These are phyloP conservation scores for Ascochyta viciae-villosae DNA, from an alignment of 2,329 filamentous ascomycete species.

Conservation along the genomic window DNA sequence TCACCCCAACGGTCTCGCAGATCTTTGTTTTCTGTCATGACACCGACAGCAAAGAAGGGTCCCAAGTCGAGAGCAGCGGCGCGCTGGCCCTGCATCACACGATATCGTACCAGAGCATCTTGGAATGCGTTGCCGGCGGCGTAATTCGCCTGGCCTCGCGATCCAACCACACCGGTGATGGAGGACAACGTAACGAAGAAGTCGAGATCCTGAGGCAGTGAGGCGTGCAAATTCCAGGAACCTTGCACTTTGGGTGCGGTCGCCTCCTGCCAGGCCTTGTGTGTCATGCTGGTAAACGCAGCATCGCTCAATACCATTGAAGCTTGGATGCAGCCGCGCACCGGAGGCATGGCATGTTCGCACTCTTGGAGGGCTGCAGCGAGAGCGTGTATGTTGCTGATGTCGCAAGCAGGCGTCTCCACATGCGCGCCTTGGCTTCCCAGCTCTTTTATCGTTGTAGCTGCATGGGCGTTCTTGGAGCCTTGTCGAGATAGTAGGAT, in stretches of 20 bases:
- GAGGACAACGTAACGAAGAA: conserved; percentile 37
- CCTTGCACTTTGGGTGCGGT: conserved; percentile 44
- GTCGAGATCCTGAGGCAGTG: conserved; percentile 9
- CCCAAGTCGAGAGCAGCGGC: conserved; percentile 27
- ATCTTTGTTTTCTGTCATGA: not conserved
- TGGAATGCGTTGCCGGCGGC: conserved; percentile 30
- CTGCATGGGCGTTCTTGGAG: not conserved
- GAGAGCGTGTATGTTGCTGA: not conserved
- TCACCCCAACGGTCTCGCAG: no score
- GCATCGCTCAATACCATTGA: conserved; percentile 28
- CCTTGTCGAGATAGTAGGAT: no score
- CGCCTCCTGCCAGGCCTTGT: conserved; percentile 15
- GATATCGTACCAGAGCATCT: conserved; percentile 28
- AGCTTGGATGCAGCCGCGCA: conserved; percentile 25
- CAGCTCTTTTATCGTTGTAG: conserved; percentile 18
- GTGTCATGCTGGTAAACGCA: conserved; percentile 22
- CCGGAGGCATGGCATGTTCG: not conserved
- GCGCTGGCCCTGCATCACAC: conserved; percentile 1
- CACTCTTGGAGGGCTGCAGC: not conserved
- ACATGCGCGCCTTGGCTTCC: conserved; percentile 6
- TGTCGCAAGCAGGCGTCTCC: conserved; percentile 14
- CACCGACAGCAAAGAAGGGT: conserved; percentile 22
- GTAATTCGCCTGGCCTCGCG: conserved; percentile 35
- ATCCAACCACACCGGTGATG: conserved; percentile 26
- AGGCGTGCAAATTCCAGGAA: conserved; percentile 37